Evolutionary conservation across 78 protist genomes (phyloP).

Genomic region (Dictyostelium intermedium): DNA sequence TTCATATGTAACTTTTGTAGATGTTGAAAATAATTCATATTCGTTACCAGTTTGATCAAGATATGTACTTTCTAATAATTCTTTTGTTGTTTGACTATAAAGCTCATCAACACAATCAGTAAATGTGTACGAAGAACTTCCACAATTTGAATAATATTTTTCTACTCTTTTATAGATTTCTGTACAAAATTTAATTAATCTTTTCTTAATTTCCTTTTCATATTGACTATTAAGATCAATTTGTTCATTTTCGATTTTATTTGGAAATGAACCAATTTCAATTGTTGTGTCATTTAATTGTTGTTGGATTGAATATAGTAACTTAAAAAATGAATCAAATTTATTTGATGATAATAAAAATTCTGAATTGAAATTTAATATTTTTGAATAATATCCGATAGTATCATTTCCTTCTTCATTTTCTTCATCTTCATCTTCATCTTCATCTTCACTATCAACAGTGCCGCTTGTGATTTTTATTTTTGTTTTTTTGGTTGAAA

Average conservation of each 20-base stretch:
- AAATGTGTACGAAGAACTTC: background rate
- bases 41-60: background rate
- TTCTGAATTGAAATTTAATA: background rate
- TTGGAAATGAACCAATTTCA: background rate
- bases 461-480: too few species aligned
- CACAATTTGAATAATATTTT: background rate
- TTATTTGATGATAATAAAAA: background rate
- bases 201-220: background rate
- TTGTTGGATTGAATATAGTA: background rate
- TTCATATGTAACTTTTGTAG: background rate
- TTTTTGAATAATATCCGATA: background rate
- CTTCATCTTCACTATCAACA: too few species aligned
- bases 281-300: background rate
- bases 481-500: too few species aligned
- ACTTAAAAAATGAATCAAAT: background rate
- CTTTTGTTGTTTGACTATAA: background rate
- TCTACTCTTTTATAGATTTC: background rate
- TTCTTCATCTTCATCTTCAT: too few species aligned
- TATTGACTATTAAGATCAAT: background rate
- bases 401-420: too few species aligned
- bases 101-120: background rate
- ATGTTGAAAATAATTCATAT: background rate
- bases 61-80: background rate
- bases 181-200: too few species aligned
- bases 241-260: background rate